These are phyloP conservation scores for Zizania latifolia DNA, from an alignment of 176 grass and related monocot species.

Conservation along the genomic window DNA sequence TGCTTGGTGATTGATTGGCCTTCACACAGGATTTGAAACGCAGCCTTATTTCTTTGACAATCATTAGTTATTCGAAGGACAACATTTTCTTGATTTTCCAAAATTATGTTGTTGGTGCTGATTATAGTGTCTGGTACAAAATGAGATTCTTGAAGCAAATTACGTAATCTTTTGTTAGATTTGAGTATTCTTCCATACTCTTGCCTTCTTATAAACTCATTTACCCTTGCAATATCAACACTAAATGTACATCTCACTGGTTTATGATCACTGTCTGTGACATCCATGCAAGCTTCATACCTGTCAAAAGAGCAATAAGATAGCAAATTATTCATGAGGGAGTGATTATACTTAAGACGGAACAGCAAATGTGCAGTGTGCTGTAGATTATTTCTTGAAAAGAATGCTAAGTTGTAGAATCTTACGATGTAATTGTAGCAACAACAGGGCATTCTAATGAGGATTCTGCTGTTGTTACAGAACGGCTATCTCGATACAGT, in stretches of 20 bases:
- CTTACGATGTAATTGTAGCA: slow-evolving; percentile 76
- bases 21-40: slow-evolving; percentile 75
- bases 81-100: slow-evolving; percentile 75
- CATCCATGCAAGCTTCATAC: slow-evolving; percentile 94
- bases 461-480: slow-evolving; percentile 54
- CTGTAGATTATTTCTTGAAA: background rate
- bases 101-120: slow-evolving; percentile 86
- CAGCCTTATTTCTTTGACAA: slow-evolving; percentile 41
- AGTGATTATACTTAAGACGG: slow-evolving; percentile 9
- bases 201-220: slow-evolving; percentile 71
- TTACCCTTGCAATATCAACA: slow-evolving; percentile 77
- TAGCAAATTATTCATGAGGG: background rate
- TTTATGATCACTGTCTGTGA: slow-evolving; percentile 94
- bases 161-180: slow-evolving; percentile 43
- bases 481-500: slow-evolving; percentile 88
- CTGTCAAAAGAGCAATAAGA: slow-evolving; percentile 33
- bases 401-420: slow-evolving; percentile 12
- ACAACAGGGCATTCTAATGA: slow-evolving; percentile 85
- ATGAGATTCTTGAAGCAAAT: slow-evolving; percentile 44
- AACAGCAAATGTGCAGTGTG: background rate
- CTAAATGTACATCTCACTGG: slow-evolving; percentile 85
- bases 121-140: slow-evolving; percentile 76
- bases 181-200: slow-evolving; percentile 64
- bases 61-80: slow-evolving; percentile 79
- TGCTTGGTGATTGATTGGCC: slow-evolving; percentile 43